These are phyloP conservation scores for Picochlorum sp. DNA, from an alignment of 139 green algal genomes.

Conservation along the genomic window DNA sequence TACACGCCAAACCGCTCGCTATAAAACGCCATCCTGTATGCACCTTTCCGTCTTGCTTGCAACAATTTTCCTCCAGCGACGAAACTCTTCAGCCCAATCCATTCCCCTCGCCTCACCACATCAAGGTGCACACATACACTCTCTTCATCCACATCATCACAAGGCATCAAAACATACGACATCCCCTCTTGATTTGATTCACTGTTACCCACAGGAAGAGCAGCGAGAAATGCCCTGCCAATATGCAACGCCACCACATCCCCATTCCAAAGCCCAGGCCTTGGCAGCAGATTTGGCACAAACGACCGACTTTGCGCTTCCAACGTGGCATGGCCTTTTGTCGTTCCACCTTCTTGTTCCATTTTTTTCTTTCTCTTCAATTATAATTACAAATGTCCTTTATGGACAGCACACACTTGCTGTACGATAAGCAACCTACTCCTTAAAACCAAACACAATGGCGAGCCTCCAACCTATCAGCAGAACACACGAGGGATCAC, in stretches of 20 bases:
- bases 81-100: constrained; percentile 44
- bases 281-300: not conserved
- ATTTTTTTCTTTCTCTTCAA: too few relatives aligned
- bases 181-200: too few relatives aligned
- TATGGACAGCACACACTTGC: too few relatives aligned
- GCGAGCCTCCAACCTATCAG: too few relatives aligned
- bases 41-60: constrained; percentile 42
- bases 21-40: constrained; percentile 53
- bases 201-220: not conserved
- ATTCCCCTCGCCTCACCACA: constrained; percentile 35
- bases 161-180: not conserved
- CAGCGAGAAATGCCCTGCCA: not conserved
- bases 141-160: not conserved
- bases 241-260: constrained; percentile 24
- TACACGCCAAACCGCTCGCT: constrained; percentile 52
- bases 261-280: constrained; percentile 17
- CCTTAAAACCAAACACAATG: too few relatives aligned
- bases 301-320: not conserved
- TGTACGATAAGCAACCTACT: too few relatives aligned
- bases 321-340: too few relatives aligned
- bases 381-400: too few relatives aligned
- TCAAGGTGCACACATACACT: constrained; percentile 6
- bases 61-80: constrained; percentile 46
- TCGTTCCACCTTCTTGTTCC: too few relatives aligned
- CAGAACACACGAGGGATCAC: too few relatives aligned